Evolutionary conservation across 805 yeast species (phyloP), one percentile per base, ranked within the genome.

Genomic region (Lachancea thermotolerans): DNA sequence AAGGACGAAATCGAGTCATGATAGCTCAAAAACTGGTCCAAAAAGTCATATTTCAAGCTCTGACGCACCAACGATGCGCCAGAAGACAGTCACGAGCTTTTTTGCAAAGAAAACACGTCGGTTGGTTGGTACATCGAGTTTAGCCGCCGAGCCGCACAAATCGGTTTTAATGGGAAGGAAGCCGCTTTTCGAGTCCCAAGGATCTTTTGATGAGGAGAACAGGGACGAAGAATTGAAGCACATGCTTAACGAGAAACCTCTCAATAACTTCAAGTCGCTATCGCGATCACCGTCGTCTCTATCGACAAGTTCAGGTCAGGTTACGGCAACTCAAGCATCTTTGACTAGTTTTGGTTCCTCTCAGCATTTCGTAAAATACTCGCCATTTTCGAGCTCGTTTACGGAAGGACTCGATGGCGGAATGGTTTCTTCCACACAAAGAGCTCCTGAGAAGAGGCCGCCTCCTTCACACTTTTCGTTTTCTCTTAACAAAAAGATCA

Each of bases 151-250:
- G 38, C 39, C 39, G 18, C 11, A 10, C 14, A 15, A 33, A 17
- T 9, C 40, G 21, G 12, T 14, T 14, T 12, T 28, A 36, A 10
- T 12, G 16, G 30, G 36, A 10, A 28, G 37, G 21, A 48, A 50
- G 15, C 45, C 50, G 37, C 29, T 55, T 14, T 55, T 57, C 29
- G 46, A 48, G 33, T 56, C 65, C 2, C 61, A 57, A 27, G 67
- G 66, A 10, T 61, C 67, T 12, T 63, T 63, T 44, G 67, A 60
- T 37, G 67, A 63, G 29, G 55, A 56, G 30, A 59, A 61, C 47
- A 56, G 54, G 7, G 59, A 55, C 37, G 51, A 41, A 10, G 62
- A 59, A 35, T 21, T 56, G 15, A 46, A 53, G 31, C 43, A 47
- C 29, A 39, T 63, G 37, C 41, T 54, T 39, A 38, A 52, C 8